phyloP scores from a whole-genome alignment of 768 basidiomycete species.

The Dendrothele bispora region DNA sequence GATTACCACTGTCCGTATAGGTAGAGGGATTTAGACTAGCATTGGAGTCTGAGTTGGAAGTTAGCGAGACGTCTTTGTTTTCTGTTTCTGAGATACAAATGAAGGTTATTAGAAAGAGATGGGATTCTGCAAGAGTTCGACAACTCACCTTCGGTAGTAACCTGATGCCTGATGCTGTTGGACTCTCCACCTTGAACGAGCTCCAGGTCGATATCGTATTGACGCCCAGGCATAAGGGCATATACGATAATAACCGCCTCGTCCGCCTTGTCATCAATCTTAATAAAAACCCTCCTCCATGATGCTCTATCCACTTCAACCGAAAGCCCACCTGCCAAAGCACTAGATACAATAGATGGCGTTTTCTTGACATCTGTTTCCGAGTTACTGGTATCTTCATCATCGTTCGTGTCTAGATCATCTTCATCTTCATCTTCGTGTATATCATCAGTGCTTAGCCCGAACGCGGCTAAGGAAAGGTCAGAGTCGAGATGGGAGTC shows the following conservation, averaged over 20 bases:
- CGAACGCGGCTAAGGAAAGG: conserved; percentile 42
- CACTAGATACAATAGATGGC: conserved; percentile 57
- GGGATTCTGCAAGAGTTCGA: conserved; percentile 6
- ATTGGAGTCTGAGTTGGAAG: neutral
- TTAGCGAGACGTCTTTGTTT: conserved; percentile 13
- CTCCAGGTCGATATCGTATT: conserved; percentile 87
- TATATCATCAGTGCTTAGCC: conserved; percentile 31
- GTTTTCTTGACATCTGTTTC: conserved; percentile 21
- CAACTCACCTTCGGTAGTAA: conserved; percentile 63
- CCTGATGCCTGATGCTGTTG: conserved; percentile 53
- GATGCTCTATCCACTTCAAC: conserved; percentile 78
- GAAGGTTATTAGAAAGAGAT: neutral
- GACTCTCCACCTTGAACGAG: conserved; percentile 62
- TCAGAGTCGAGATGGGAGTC: conserved; percentile 37
- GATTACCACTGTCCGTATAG: neutral
- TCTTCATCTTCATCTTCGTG: conserved; percentile 33
- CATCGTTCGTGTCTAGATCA: conserved; percentile 34
- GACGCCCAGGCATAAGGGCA: conserved; percentile 82
- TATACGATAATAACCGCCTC: conserved; percentile 92
- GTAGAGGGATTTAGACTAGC: neutral
- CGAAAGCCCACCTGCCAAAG: conserved; percentile 71
- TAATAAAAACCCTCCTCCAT: conserved; percentile 79
- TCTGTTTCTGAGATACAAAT: conserved; percentile 17
- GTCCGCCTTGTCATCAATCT: conserved; percentile 77
- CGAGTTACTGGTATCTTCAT: conserved; percentile 12